Evolutionary conservation across 371 early-diverging fungal species (phyloP).

Genomic region (Batkoa obscura): DNA sequence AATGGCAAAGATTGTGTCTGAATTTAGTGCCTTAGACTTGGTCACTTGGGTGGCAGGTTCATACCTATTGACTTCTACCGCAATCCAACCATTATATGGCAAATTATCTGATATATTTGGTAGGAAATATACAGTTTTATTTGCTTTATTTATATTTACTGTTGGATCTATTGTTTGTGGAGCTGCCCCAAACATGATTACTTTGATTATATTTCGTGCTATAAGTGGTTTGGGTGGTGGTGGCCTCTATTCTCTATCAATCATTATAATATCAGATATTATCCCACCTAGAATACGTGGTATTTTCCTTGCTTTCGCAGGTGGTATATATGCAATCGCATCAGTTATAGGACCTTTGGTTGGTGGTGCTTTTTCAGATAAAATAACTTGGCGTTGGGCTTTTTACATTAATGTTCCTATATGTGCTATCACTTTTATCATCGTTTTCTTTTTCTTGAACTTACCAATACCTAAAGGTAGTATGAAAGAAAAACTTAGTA

Average conservation of each 20-base stretch:
- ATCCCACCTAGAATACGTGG: not conserved
- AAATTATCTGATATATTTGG: slow-evolving; percentile 41
- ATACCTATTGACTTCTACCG: slow-evolving; percentile 52
- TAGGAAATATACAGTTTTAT: slow-evolving; percentile 28
- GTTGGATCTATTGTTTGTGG: slow-evolving; percentile 35
- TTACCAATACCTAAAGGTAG: slow-evolving; percentile 14
- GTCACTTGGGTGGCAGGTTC: slow-evolving; percentile 55
- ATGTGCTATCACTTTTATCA: slow-evolving; percentile 10
- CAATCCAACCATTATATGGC: slow-evolving; percentile 51
- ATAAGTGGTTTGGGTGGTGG: slow-evolving; percentile 54
- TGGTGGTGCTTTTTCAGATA: slow-evolving; percentile 25
- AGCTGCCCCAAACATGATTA: slow-evolving; percentile 21
- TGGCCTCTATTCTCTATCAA: slow-evolving; percentile 19
- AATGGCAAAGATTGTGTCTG: slow-evolving; percentile 54
- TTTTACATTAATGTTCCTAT: slow-evolving; percentile 24
- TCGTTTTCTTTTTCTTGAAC: slow-evolving; percentile 13
- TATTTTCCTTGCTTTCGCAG: not conserved
- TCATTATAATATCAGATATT: slow-evolving; percentile 21
- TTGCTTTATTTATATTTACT: slow-evolving; percentile 31
- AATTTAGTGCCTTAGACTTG: slow-evolving; percentile 40
- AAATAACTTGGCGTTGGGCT: slow-evolving; percentile 22
- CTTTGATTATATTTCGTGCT: slow-evolving; percentile 50
- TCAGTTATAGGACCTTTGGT: slow-evolving; percentile 22
- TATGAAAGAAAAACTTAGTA: slow-evolving; percentile 11
- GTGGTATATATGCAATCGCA: slow-evolving; percentile 18